These are phyloP conservation scores for Monilinia laxa DNA, from an alignment of 2,329 filamentous ascomycete genomes.

Conservation along the genomic window DNA sequence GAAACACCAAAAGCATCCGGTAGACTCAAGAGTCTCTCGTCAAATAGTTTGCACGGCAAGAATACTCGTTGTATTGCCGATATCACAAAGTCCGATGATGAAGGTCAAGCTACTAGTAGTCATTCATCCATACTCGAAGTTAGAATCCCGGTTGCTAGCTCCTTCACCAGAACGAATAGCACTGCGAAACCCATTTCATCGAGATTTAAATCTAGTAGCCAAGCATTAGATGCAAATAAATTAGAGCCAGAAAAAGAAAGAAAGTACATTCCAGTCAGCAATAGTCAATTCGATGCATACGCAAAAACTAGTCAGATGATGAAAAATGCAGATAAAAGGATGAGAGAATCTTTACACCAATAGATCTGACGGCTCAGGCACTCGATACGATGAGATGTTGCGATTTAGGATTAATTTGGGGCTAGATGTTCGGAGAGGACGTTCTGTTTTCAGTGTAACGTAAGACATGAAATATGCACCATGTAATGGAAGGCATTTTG, in stretches of 20 bases:
- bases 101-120: background rate
- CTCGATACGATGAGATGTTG: background rate
- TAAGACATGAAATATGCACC: background rate
- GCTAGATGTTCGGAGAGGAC: no score
- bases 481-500: background rate
- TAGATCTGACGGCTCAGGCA: background rate
- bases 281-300: conserved; percentile 29
- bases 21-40: background rate
- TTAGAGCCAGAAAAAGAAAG: background rate
- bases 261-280: conserved; percentile 32
- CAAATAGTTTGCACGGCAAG: background rate
- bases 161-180: no score
- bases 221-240: background rate
- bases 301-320: conserved; percentile 26
- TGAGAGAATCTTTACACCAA: no score
- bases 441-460: no score
- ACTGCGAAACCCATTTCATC: background rate
- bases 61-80: background rate
- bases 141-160: background rate
- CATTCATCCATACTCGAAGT: background rate
- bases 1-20: background rate
- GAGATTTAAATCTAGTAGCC: no score
- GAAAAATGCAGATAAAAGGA: background rate
- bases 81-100: background rate
- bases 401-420: background rate